Conservation (phyloP, 2,329 filamentous ascomycete genomes). For the Beauveria rudraprayagi region DNA sequence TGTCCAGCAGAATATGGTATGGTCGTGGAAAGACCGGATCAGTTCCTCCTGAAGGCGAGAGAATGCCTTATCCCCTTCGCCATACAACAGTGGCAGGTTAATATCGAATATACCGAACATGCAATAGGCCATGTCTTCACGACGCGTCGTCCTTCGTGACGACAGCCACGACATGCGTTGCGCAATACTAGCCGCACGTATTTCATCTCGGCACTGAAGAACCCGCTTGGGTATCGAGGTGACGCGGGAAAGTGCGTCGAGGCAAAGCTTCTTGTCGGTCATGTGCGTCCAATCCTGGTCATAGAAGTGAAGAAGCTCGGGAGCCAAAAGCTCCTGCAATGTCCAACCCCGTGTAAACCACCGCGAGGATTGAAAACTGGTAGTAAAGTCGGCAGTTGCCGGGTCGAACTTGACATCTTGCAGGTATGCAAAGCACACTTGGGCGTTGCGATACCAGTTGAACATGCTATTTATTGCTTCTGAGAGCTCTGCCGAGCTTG, state of each 20-base stretch:
- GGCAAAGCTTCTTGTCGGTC: conserved; percentile 14
- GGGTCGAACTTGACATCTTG: conserved; percentile 3
- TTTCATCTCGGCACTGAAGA: background rate
- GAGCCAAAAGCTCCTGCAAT: conserved; percentile 20
- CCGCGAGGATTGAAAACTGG: conserved; percentile 11
- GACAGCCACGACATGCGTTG: conserved; percentile 14
- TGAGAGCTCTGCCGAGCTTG: background rate
- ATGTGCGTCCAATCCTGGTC: conserved; percentile 16
- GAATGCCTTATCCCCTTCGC: conserved; percentile 16
- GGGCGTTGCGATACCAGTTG: background rate
- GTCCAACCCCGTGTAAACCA: conserved; percentile 16
- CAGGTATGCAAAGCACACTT: background rate
- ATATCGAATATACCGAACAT: conserved; percentile 21
- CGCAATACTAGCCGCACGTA: background rate
- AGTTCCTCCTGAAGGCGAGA: conserved; percentile 16
- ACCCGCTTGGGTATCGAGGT: conserved; percentile 15
- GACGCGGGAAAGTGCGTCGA: conserved; percentile 10
- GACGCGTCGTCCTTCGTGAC: conserved; percentile 15
- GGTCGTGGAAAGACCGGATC: background rate
- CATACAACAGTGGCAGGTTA: conserved; percentile 22
- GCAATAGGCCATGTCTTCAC: conserved; percentile 20
- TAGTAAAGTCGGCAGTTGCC: conserved; percentile 2
- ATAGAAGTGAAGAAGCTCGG: conserved; percentile 17
- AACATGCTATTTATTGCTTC: conserved; percentile 1
- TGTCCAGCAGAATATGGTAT: background rate